Evolutionary conservation across 768 basidiomycete species (phyloP).

Genomic region (Boletellus emodensis): DNA sequence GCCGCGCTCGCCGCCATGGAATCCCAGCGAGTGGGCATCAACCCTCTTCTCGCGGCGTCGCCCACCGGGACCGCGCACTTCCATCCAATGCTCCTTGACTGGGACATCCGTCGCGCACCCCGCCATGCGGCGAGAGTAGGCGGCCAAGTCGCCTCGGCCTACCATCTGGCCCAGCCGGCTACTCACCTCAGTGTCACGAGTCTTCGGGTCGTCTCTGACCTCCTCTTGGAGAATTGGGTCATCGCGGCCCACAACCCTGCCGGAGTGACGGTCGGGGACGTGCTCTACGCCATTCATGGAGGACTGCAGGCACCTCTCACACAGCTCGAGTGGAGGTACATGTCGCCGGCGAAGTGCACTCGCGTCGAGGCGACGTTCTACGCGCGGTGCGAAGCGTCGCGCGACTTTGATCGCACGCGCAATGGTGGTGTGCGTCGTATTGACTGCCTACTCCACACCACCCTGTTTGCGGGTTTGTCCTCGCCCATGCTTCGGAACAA

Average conservation of each 20-base stretch:
- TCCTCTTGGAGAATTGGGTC: slow-evolving; percentile 43
- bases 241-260: slow-evolving; percentile 38
- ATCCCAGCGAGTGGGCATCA: slow-evolving; percentile 13
- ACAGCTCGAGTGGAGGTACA: slow-evolving; percentile 40
- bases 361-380: slow-evolving; percentile 43
- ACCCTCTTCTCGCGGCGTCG: slow-evolving; percentile 14
- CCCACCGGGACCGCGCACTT: slow-evolving; percentile 9
- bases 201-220: slow-evolving; percentile 43
- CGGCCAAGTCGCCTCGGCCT: slow-evolving; percentile 1
- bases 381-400: slow-evolving; percentile 40
- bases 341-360: slow-evolving; percentile 39
- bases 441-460: slow-evolving; percentile 48
- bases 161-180: slow-evolving; percentile 38
- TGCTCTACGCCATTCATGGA: slow-evolving; percentile 44
- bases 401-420: slow-evolving; percentile 33
- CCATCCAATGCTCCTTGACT: slow-evolving; percentile 32
- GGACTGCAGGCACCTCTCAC: slow-evolving; percentile 37
- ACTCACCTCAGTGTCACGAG: slow-evolving; percentile 38
- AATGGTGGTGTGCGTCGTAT: slow-evolving; percentile 42
- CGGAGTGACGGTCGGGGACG: slow-evolving; percentile 51
- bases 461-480: slow-evolving; percentile 51
- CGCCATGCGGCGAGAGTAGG: slow-evolving; percentile 17
- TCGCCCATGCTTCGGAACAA: slow-evolving; percentile 33
- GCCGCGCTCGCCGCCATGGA: slow-evolving; percentile 12
- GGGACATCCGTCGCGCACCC: slow-evolving; percentile 50